Evolutionary conservation across 1,284 basidiomycete species (phyloP).

Genomic region (Fomitopsis palustris): DNA sequence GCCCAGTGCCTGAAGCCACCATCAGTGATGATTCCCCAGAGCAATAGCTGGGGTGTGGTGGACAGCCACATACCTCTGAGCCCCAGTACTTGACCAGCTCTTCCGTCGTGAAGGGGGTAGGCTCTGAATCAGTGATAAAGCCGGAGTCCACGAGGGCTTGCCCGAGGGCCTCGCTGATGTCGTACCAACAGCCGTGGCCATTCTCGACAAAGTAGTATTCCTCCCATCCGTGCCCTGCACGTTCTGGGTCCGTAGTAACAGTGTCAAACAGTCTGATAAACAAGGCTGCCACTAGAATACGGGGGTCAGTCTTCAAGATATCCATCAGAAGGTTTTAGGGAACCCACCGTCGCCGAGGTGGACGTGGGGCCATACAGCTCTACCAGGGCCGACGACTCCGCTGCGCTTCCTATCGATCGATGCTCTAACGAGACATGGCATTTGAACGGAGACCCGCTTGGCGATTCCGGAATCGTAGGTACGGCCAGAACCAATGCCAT

Average conservation of each 20-base stretch:
- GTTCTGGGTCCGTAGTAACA: constrained; percentile 3
- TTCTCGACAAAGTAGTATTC: constrained; percentile 47
- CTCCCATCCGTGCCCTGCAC: constrained; percentile 34
- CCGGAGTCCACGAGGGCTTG: constrained; percentile 28
- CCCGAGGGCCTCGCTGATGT: constrained; percentile 35
- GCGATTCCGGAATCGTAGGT: constrained; percentile 43
- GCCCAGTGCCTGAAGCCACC: too few species aligned
- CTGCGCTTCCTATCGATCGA: constrained; percentile 27
- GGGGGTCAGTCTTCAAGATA: too few species aligned
- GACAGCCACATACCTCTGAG: constrained; percentile 7
- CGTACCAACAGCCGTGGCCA: constrained; percentile 36
- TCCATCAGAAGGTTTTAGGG: not conserved
- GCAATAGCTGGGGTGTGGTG: not conserved
- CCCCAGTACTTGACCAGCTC: constrained; percentile 26
- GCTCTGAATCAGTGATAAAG: constrained; percentile 19
- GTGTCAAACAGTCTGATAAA: constrained; percentile 18
- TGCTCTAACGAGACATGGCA: constrained; percentile 37
- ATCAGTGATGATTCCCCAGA: not conserved
- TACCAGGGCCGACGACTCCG: constrained; percentile 28
- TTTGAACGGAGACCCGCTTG: constrained; percentile 42
- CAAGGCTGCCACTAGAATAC: constrained; percentile 15
- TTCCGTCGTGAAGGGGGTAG: constrained; percentile 26
- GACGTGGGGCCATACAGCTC: constrained; percentile 42
- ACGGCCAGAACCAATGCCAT: constrained; percentile 40
- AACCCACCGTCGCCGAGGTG: constrained; percentile 40